A percentile compares a stretch with the other conserved stretches of the same genome.
These are phyloP conservation scores for Podospora comata DNA, from an alignment of 495 filamentous ascomycete genomes.

Conservation along the genomic window DNA sequence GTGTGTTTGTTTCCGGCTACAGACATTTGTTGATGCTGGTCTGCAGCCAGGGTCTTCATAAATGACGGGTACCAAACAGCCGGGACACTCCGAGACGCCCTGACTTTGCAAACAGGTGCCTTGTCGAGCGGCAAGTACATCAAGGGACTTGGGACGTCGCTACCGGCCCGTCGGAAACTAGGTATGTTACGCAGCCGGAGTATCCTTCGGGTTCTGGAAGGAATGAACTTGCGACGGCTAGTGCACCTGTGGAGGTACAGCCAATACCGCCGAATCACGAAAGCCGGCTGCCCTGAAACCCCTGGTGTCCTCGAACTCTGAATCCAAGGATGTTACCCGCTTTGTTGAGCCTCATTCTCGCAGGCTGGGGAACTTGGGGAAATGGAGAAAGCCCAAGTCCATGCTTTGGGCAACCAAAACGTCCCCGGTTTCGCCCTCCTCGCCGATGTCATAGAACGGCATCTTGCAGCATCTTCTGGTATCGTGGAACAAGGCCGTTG, in stretches of 20 bases:
- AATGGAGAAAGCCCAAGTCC: neutral
- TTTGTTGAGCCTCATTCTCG: conserved; percentile 4
- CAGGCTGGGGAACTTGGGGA: neutral
- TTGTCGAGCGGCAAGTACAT: neutral
- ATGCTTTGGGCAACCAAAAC: neutral
- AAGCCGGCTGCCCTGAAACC: neutral
- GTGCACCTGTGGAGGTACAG: conserved; percentile 11
- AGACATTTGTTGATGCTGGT: neutral
- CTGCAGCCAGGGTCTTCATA: neutral
- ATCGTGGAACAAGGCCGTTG: neutral
- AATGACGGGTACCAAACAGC: neutral
- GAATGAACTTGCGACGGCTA: conserved; percentile 12
- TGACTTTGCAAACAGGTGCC: neutral
- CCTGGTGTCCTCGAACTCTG: neutral
- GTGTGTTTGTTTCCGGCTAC: neutral
- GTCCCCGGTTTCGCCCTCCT: neutral
- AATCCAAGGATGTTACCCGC: neutral
- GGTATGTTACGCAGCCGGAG: conserved; percentile 23
- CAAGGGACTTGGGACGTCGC: conserved; percentile 5
- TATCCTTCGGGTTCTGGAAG: conserved; percentile 18
- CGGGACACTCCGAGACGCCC: neutral
- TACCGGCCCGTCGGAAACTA: conserved; percentile 26
- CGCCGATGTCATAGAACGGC: neutral
- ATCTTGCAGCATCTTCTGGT: neutral
- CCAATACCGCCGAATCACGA: neutral